Evolutionary conservation across 139 green algal genomes (phyloP), one percentile per base, ranked within the genome.

Genomic region (Micractinium conductrix): DNA sequence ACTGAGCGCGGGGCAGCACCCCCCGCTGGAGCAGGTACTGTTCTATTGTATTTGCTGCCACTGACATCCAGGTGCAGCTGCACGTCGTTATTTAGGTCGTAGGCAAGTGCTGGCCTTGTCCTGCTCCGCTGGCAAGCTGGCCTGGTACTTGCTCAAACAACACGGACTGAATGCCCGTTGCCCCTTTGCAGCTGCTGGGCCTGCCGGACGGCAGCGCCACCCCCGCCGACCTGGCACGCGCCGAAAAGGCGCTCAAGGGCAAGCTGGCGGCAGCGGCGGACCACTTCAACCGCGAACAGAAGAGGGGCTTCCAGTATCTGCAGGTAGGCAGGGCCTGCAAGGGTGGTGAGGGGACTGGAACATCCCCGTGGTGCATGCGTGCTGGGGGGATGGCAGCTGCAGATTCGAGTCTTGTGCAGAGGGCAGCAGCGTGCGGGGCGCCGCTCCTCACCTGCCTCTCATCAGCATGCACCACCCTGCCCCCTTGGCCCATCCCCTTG

Each of bases 261-360:
- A 87, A 92, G 37, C 90, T 98, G 58, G 81, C 91, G 5, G 78
- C 97, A 0, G 97, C 94, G 1, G 95, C 92, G 26, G 97, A 99
- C 74, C 97, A 99, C 86, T 99, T 99, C 92, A 99, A 99, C 86
- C 92, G 94, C 33, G 94, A 99, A 85, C 88, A 90, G 55, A 98
- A 98, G 84, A 99, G 99, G 89, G 97, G 97, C 14, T 94, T 99
- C 78, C 87, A 96, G 86, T 98, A 94, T 79, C 86, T 97, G 78
- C 93, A 96, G 92, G 92, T 91, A 42, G 67, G 53, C 53, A 30
- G 53, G n/a, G 7, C 26, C 26, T 62, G 53, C 24, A 2, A 62
- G 53, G 53, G 6, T 62, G 53, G 48, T 62, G 53, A 28, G 6
- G 26, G 48, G 48, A 14, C 48, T 58, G 48, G n/a, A n/a, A n/a